phyloP scores from a whole-genome alignment of 306 rosid genomes.

The Trifolium pratense region DNA sequence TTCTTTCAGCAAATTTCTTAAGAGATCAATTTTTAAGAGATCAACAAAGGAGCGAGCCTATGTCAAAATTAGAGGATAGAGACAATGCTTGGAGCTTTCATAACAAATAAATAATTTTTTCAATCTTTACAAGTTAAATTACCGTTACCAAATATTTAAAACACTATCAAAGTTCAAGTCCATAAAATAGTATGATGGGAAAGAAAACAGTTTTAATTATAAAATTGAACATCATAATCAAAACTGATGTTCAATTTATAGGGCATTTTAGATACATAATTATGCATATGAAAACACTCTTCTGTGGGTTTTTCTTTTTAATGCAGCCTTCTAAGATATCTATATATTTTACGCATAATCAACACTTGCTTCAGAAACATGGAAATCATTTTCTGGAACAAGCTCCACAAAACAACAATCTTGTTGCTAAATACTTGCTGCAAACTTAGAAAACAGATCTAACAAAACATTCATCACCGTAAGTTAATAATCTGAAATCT shows the following conservation, averaged over 20 bases:
- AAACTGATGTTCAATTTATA: too few relatives aligned
- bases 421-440: neutral
- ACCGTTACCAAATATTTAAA: neutral
- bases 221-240: neutral
- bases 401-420: neutral
- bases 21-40: neutral
- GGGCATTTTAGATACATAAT: too few relatives aligned
- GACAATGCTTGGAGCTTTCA: neutral
- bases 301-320: too few relatives aligned
- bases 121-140: neutral
- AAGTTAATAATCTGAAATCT: conserved; percentile 13
- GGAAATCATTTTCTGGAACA: neutral
- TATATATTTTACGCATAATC: neutral
- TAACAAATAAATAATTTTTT: neutral
- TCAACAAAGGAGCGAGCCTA: neutral
- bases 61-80: neutral
- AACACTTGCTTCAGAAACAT: neutral
- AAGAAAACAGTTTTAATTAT: conserved; percentile 10
- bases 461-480: conserved; percentile 17
- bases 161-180: neutral
- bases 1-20: neutral
- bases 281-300: too few relatives aligned
- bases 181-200: neutral
- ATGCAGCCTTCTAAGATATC: neutral
- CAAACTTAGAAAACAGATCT: conserved; percentile 11